phyloP scores from a whole-genome alignment of 352 stramenopile genomes.

The Plasmopara halstedii region DNA sequence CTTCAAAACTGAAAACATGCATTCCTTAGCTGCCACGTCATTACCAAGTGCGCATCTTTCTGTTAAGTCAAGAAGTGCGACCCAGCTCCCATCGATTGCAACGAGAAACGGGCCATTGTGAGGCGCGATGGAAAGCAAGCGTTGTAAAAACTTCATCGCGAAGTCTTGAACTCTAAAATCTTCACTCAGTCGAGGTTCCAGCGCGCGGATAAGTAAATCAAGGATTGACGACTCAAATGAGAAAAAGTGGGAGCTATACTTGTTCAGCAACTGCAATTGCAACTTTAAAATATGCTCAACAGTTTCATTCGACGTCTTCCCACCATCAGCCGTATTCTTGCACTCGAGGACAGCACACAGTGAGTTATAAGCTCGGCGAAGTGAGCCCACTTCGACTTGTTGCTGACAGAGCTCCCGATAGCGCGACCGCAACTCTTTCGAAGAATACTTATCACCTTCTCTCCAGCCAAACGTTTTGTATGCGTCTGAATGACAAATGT shows the following conservation, averaged over 20 bases:
- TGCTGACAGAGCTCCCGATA: slow-evolving; percentile 61
- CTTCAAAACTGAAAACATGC: slow-evolving; percentile 45
- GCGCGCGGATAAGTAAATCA: slow-evolving; percentile 35
- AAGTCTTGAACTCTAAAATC: slow-evolving; percentile 20
- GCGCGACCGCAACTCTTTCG: slow-evolving; percentile 42
- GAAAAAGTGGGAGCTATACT: slow-evolving; percentile 74
- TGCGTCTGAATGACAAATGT: slow-evolving; percentile 40
- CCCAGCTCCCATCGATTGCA: slow-evolving; percentile 38
- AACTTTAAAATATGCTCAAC: slow-evolving; percentile 61
- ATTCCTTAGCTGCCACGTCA: slow-evolving; percentile 36
- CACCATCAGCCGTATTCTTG: slow-evolving; percentile 41
- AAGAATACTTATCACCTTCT: slow-evolving; percentile 32
- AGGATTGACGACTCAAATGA: slow-evolving; percentile 66
- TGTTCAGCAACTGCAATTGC: slow-evolving; percentile 54
- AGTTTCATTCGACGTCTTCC: slow-evolving; percentile 58
- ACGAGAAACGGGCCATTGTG: slow-evolving; percentile 44
- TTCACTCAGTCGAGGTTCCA: slow-evolving; percentile 11
- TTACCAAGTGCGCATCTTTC: slow-evolving; percentile 35
- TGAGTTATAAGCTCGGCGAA: slow-evolving; percentile 53
- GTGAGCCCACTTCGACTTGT: slow-evolving; percentile 31
- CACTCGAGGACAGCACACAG: slow-evolving; percentile 43
- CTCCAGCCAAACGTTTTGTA: slow-evolving; percentile 68
- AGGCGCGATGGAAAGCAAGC: slow-evolving; percentile 32
- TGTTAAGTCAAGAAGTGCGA: slow-evolving; percentile 36
- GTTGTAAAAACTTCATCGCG: slow-evolving; percentile 30